phyloP scores from a whole-genome alignment of 306 rosid species.

The Malus domestica region ASM211411v1 NC_041789.1:22081501-22082000 shows the following conservation, averaged over 20 bases:
- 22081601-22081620: slow-evolving; percentile 11
- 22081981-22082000: too few relatives aligned
- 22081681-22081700: slow-evolving; percentile 20
- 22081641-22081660: slow-evolving; percentile 42
- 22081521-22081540: slow-evolving; percentile 44
- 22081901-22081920: neutral
- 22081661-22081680: slow-evolving; percentile 27
- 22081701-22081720: neutral
- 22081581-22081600: neutral
- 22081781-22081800: neutral
- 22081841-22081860: too few relatives aligned
- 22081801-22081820: neutral
- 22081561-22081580: neutral
- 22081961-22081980: too few relatives aligned
- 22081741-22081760: slow-evolving; percentile 3
- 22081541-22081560: slow-evolving; percentile 14
- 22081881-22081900: too few relatives aligned
- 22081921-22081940: neutral
- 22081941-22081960: too few relatives aligned
- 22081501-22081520: slow-evolving; percentile 56
- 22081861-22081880: too few relatives aligned
- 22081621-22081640: neutral
- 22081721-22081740: slow-evolving; percentile 17
- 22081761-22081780: neutral
- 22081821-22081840: too few relatives aligned